Conservation (phyloP, 352 stramenopile genomes). For the Blastocystis sp. region DNA sequence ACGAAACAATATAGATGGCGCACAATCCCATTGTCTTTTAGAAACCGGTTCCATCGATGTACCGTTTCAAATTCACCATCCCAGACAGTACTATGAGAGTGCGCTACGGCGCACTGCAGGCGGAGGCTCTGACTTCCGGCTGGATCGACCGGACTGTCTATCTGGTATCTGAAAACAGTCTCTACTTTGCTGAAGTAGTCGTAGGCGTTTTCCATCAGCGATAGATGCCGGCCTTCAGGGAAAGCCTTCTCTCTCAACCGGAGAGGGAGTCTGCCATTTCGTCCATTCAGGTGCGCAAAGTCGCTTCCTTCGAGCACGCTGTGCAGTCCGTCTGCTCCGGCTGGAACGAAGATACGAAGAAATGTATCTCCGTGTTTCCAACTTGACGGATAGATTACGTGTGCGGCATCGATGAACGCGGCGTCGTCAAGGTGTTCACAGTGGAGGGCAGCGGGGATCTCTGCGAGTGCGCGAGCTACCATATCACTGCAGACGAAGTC, state of each 20-base stretch:
- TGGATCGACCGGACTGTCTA: not conserved
- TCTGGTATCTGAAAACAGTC: slow-evolving; percentile 27
- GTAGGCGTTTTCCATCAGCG: not conserved
- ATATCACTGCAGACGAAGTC: not conserved
- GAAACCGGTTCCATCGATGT: not conserved
- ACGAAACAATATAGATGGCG: not conserved
- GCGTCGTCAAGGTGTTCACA: slow-evolving; percentile 42
- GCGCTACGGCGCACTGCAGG: slow-evolving; percentile 19
- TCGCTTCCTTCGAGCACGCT: not conserved
- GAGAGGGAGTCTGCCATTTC: slow-evolving; percentile 26
- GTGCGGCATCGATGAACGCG: slow-evolving; percentile 42
- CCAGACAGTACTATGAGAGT: not conserved
- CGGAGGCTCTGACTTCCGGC: slow-evolving; percentile 2
- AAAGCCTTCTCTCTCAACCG: not conserved
- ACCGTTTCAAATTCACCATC: slow-evolving; percentile 33
- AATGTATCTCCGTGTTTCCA: not conserved
- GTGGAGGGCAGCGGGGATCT: not conserved
- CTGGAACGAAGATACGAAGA: not conserved
- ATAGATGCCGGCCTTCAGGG: slow-evolving; percentile 40
- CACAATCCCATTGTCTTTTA: not conserved
- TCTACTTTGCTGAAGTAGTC: not conserved
- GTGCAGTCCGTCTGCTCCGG: slow-evolving; percentile 39
- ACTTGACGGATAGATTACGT: slow-evolving; percentile 6
- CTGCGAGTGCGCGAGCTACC: not conserved
- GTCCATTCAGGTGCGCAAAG: not conserved